Percentiles rank a stretch among this genome's conserved stretches.
phyloP scores from a whole-genome alignment of 768 basidiomycete species.

The Trametes maxima region DNA sequence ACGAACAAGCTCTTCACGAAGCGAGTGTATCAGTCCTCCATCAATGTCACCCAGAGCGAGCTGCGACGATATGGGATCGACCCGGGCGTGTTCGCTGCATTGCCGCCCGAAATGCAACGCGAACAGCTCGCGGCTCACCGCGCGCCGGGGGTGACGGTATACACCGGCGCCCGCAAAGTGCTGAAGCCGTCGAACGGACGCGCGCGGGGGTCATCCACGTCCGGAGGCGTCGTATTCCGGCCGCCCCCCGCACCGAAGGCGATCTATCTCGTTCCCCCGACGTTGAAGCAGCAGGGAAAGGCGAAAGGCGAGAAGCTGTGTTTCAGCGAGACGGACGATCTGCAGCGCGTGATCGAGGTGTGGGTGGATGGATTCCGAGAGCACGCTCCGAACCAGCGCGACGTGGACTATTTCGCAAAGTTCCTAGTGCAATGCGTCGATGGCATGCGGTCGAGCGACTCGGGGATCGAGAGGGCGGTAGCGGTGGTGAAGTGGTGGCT shows the following conservation, averaged over 20 bases:
- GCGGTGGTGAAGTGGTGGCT: constrained; percentile 84
- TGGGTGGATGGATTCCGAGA: constrained; percentile 74
- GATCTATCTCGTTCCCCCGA: constrained; percentile 48
- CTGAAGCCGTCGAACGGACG: constrained; percentile 47
- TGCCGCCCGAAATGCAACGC: constrained; percentile 70
- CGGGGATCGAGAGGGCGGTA: constrained; percentile 69
- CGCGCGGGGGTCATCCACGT: constrained; percentile 22
- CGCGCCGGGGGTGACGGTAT: constrained; percentile 26
- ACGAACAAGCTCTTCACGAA: constrained; percentile 41
- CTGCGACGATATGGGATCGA: constrained; percentile 72
- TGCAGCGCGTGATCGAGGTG: constrained; percentile 67
- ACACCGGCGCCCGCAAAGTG: constrained; percentile 42
- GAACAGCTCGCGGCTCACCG: constrained; percentile 72
- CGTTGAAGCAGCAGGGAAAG: constrained; percentile 58
- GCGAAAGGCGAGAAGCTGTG: constrained; percentile 54
- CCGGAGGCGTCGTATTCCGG: constrained; percentile 42
- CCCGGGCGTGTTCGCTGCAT: constrained; percentile 61
- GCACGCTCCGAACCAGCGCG: constrained; percentile 68
- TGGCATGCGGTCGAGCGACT: constrained; percentile 54
- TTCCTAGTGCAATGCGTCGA: constrained; percentile 73
- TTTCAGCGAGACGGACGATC: constrained; percentile 68
- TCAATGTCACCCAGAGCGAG: constrained; percentile 56
- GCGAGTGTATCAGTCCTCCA: constrained; percentile 37
- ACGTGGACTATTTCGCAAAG: constrained; percentile 73
- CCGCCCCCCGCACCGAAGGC: constrained; percentile 60